Percentiles rank a stretch among this genome's conserved stretches.
Conservation (phyloP, 2,329 filamentous ascomycete species). For the Pestalotiopsis sp. region DNA sequence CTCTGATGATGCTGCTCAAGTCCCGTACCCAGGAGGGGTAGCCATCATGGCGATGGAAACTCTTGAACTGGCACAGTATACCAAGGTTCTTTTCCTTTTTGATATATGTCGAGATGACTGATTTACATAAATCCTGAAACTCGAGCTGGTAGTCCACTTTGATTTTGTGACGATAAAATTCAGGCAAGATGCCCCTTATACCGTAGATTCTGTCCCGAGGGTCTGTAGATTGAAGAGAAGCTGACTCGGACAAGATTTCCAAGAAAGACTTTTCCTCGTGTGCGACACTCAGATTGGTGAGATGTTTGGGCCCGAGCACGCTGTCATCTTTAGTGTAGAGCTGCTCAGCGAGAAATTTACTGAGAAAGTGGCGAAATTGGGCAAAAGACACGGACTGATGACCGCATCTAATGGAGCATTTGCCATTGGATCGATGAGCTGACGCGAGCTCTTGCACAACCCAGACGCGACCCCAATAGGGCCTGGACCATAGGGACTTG, state of each 20-base stretch:
- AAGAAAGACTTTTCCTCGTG: conserved; percentile 4
- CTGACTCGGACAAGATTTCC: background rate
- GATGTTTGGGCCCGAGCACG: conserved; percentile 1
- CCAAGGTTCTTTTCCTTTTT: conserved; percentile 5
- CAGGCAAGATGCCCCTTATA: conserved; percentile 1
- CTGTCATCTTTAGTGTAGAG: conserved; percentile 1
- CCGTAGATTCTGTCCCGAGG: conserved; percentile 2
- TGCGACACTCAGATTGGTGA: background rate
- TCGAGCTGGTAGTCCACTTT: conserved; percentile 3
- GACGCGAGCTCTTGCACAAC: conserved; percentile 3
- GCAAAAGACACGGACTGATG: conserved; percentile 2
- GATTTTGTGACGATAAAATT: conserved; percentile 5
- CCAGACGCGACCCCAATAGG: conserved; percentile 6
- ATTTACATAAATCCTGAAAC: conserved; percentile 4
- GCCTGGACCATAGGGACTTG: background rate
- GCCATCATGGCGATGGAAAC: background rate
- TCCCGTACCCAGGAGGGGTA: conserved; percentile 8
- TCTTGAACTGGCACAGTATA: conserved; percentile 5
- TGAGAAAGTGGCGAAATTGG: background rate
- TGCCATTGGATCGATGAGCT: background rate
- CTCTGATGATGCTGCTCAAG: background rate
- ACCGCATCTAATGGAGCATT: conserved; percentile 8
- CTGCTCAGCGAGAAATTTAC: background rate
- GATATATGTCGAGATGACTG: background rate
- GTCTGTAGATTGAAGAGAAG: background rate